Conservation (phyloP, 169 alveolate genomes). For the Eimeria sp. region DNA sequence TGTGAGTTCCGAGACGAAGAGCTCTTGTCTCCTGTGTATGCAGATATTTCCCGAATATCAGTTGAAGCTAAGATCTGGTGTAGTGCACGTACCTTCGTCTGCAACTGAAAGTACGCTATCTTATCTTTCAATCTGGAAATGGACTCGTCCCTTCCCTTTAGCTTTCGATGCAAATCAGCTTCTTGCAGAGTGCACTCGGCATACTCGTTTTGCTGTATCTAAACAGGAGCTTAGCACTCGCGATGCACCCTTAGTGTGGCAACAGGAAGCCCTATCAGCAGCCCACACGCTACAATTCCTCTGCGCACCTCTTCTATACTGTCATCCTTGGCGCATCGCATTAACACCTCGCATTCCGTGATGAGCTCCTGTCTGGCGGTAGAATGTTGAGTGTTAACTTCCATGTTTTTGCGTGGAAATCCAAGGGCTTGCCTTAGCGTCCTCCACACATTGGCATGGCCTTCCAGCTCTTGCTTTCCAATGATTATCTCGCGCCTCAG, state of each 20-base stretch:
- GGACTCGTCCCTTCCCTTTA: not conserved
- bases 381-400: not conserved
- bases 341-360: conserved; percentile 44
- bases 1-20: not conserved
- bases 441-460: not conserved
- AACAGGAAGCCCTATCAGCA: not conserved
- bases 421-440: not conserved
- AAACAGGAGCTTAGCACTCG: not conserved
- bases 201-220: not conserved
- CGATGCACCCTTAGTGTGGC: not conserved
- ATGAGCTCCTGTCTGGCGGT: not conserved
- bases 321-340: not conserved
- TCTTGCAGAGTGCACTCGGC: not conserved
- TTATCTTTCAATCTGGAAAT: not conserved
- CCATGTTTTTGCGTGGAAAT: not conserved
- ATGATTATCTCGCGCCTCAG: not conserved
- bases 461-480: not conserved
- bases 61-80: not conserved
- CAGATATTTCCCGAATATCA: not conserved
- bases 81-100: not conserved
- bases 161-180: not conserved
- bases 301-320: not conserved
- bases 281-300: not conserved
- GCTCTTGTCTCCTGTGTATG: not conserved
- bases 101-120: not conserved